Percentiles rank a stretch among this genome's conserved stretches.
Conservation (phyloP, 306 rosid genomes). For the Vachellia collinsii region DNA sequence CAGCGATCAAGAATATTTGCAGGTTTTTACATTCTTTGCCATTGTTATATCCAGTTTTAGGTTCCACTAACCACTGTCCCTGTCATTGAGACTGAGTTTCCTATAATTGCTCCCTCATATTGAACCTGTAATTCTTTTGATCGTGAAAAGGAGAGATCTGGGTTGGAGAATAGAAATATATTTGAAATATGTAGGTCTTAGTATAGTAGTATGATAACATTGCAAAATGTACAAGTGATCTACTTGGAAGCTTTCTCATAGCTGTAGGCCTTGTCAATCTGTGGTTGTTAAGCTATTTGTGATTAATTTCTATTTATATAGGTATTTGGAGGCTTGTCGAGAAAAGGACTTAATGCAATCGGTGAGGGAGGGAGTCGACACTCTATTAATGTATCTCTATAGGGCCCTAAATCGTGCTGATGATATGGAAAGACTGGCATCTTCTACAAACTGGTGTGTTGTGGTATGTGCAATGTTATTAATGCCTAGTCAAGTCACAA, state of each 20-base stretch:
- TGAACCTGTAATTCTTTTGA: background rate
- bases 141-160: slow-evolving; percentile 8
- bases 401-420: slow-evolving; percentile 77
- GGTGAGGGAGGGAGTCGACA: slow-evolving; percentile 92
- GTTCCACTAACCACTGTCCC: background rate
- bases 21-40: slow-evolving; percentile 56
- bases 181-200: slow-evolving; percentile 30
- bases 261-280: slow-evolving; percentile 3
- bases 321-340: slow-evolving; percentile 87
- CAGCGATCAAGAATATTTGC: slow-evolving; percentile 82
- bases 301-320: slow-evolving; percentile 41
- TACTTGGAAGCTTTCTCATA: slow-evolving; percentile 7
- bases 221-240: slow-evolving; percentile 10
- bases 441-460: slow-evolving; percentile 82
- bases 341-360: slow-evolving; percentile 57
- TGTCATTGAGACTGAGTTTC: slow-evolving; percentile 3
- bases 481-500: slow-evolving; percentile 18
- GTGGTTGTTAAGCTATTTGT: slow-evolving; percentile 13
- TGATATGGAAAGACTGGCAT: slow-evolving; percentile 92
- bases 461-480: slow-evolving; percentile 69
- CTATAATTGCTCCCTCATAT: background rate
- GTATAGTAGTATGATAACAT: background rate
- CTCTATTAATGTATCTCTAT: slow-evolving; percentile 85
- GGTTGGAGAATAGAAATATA: slow-evolving; percentile 20
- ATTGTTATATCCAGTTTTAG: slow-evolving; percentile 5